These are phyloP conservation scores for Chaetoceros tenuissimus DNA, from an alignment of 108 stramenopile species.

Conservation along the genomic window DNA sequence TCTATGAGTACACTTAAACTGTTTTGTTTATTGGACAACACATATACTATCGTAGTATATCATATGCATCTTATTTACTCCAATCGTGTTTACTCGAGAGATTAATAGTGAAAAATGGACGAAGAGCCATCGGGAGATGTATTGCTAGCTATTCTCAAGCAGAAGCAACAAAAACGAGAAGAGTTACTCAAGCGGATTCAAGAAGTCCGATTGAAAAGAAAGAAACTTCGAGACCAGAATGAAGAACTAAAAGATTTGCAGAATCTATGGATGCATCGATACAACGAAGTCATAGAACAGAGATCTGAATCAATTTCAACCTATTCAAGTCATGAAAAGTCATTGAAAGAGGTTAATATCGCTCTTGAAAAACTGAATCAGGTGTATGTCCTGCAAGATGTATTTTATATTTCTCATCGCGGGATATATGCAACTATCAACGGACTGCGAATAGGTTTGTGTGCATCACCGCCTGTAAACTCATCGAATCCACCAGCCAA, in stretches of 20 bases:
- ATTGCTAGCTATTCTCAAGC: neutral
- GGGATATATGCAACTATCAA: slow-evolving; percentile 83
- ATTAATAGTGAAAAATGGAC: neutral
- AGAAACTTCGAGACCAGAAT: neutral
- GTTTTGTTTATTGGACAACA: too few species aligned
- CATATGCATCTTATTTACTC: too few species aligned
- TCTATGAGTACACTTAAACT: too few species aligned
- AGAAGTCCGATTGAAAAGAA: neutral
- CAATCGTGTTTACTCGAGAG: too few species aligned
- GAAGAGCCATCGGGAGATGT: neutral
- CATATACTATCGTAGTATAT: too few species aligned
- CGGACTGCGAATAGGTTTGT: slow-evolving; percentile 55
- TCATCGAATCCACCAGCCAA: neutral
- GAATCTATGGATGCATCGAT: neutral
- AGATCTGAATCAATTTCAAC: neutral
- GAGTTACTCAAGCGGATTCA: neutral
- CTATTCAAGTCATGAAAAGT: neutral
- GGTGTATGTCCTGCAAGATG: slow-evolving; percentile 70
- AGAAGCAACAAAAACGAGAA: neutral
- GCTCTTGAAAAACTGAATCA: neutral
- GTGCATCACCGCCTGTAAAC: neutral
- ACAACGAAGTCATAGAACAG: neutral
- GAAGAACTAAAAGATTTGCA: neutral
- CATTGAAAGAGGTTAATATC: neutral
- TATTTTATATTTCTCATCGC: slow-evolving; percentile 70